Evolutionary conservation across 208 protist genomes (phyloP), one percentile per base, ranked within the genome.

Genomic region (Tetramitus jugosus): DNA sequence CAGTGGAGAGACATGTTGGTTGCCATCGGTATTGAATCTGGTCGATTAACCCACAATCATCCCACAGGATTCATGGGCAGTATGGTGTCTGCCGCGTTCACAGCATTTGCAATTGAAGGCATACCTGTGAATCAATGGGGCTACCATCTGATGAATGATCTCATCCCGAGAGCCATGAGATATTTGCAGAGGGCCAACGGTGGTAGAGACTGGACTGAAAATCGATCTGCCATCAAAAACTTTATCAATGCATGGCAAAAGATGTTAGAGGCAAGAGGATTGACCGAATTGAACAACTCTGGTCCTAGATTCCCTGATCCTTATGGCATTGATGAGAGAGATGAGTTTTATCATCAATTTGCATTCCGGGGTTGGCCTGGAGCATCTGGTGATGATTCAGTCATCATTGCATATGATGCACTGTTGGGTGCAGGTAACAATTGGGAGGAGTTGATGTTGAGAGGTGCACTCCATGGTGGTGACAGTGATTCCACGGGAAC

Each of bases 41-140:
- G 77, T 39, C 46, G 77, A 35, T 53, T 80, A 20, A 80, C 77
- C 23, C 77, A 80, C 39, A 76, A 69, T 72, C 77, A 80, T 60
- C 77, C 77, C 20, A 72, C 29, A 31, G 77, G 77, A 4, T 80
- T 80, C 29, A 31, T 80, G 23, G 77, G 77, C 17, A 0, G 40
- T 26, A n/a, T 80, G 64, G 42, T 61, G 3, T 23, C 31, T 49
- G 61, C 77, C 3, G 4, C 65, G 6, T 80, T 80, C 35, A 53
- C 64, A 35, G 26, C 77, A n/a, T 72, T 40, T 35, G 77, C 77
- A 60, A 20, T 80, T 23, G 77, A 80, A 60, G 26, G 7, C n/a
- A 37, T 80, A 37, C 39, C 60, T 40, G 29, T 35, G 10, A 20
- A 37, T 39, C 42, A 53, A 72, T 62, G 46, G 61, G 45, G 46